These are phyloP conservation scores for Fomitopsis pinicola DNA, from an alignment of 1,284 basidiomycete species.

Conservation along the genomic window DNA sequence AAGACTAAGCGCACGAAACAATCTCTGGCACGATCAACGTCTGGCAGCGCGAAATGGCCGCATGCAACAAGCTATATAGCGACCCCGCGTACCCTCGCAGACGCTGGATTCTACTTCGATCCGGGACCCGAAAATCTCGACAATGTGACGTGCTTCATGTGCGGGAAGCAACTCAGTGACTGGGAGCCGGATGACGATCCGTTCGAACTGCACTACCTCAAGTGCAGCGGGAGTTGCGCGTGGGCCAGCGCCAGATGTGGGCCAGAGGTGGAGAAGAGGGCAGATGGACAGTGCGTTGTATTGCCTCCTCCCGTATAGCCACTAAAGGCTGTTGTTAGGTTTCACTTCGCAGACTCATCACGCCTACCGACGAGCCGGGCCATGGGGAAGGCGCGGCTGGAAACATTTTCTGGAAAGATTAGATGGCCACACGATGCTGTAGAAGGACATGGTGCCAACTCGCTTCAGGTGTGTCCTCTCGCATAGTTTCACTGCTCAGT, in stretches of 20 bases:
- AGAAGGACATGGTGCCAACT: conserved; percentile 63
- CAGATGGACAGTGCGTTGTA: conserved; percentile 47
- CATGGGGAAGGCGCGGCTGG: conserved; percentile 65
- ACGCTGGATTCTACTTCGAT: conserved; percentile 79
- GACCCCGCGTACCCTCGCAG: conserved; percentile 66
- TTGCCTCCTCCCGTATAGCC: neutral
- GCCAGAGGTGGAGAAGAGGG: conserved; percentile 49
- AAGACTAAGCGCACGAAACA: conserved; percentile 44
- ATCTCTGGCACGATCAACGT: conserved; percentile 30
- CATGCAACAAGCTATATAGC: conserved; percentile 58
- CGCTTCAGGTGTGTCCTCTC: conserved; percentile 51
- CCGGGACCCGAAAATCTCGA: conserved; percentile 61
- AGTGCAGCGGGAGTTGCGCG: conserved; percentile 57
- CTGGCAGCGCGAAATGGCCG: conserved; percentile 54
- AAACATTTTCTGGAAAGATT: conserved; percentile 55
- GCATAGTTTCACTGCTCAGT: neutral
- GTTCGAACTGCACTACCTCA: conserved; percentile 69
- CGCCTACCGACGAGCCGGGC: conserved; percentile 60
- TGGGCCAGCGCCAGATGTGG: conserved; percentile 79
- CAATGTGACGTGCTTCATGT: conserved; percentile 73
- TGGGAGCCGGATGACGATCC: conserved; percentile 84
- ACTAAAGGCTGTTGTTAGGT: conserved; percentile 7
- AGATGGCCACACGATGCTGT: conserved; percentile 73
- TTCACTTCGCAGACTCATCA: conserved; percentile 44
- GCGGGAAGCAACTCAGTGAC: conserved; percentile 69